Evolutionary conservation across 1,284 basidiomycete genomes (phyloP).

Genomic region (Apiotrichum akiyoshidainum): DNA sequence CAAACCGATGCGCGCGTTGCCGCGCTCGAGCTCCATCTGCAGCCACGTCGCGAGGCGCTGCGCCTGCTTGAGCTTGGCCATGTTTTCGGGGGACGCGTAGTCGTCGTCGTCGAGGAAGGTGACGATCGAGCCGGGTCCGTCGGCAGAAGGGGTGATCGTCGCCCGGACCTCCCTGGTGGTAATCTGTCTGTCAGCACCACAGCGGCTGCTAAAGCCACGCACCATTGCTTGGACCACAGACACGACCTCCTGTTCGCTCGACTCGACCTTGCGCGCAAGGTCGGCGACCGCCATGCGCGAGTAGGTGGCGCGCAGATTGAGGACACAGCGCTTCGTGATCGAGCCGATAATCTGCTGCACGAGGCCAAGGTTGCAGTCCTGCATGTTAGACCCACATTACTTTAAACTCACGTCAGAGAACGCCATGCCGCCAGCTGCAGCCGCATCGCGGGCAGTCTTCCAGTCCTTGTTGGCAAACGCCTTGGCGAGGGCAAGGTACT

Average conservation of each 20-base stretch:
- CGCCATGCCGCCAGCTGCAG: slow-evolving; percentile 1
- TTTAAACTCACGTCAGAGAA: slow-evolving; percentile 26
- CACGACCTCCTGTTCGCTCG: slow-evolving; percentile 7
- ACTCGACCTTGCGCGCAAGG: slow-evolving; percentile 24
- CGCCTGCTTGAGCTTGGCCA: slow-evolving; percentile 21
- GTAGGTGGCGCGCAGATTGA: slow-evolving; percentile 33
- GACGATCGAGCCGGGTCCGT: slow-evolving; percentile 22
- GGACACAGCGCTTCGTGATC: slow-evolving; percentile 32
- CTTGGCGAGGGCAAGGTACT: slow-evolving; percentile 38
- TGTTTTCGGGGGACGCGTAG: slow-evolving; percentile 15
- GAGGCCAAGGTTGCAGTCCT: slow-evolving; percentile 44
- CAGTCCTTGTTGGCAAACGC: slow-evolving; percentile 35
- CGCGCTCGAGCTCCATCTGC: slow-evolving; percentile 26
- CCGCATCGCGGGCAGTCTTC: slow-evolving; percentile 21
- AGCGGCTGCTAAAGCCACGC: slow-evolving; percentile 1
- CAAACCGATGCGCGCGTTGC: slow-evolving; percentile 26
- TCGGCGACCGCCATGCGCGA: slow-evolving; percentile 32
- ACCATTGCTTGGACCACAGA: slow-evolving; percentile 34
- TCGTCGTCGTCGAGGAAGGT: slow-evolving; percentile 32
- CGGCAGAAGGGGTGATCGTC: slow-evolving; percentile 8
- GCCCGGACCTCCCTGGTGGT: slow-evolving; percentile 23
- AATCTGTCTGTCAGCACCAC: slow-evolving; percentile 17
- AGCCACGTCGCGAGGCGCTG: slow-evolving; percentile 22
- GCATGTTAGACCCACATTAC: slow-evolving; percentile 5
- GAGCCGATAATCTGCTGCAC: slow-evolving; percentile 31